Evolutionary conservation across 2,329 filamentous ascomycete species (phyloP), one percentile per base, ranked within the genome.

Genomic region (Pseudogymnoascus sp.): DNA sequence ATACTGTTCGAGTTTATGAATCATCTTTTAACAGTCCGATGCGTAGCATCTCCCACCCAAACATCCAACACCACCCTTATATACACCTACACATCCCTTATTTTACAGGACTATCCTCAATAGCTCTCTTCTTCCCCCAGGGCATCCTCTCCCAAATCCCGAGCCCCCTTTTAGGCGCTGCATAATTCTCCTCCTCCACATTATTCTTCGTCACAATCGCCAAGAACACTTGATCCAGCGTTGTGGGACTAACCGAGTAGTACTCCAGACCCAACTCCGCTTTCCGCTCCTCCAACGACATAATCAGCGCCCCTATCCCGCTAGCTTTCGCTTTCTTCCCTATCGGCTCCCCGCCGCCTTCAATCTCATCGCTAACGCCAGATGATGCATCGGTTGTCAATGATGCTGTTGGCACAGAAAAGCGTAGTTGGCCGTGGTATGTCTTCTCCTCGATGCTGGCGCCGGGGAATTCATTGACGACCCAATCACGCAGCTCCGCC

Each of bases 201-300:
- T 92, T 86, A 73, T 96, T 89, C 74, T 86, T 84, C 1, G 88
- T 87, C 0, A 96, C 91, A 72, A 97, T 95, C 26, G 83, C 83
- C 73, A 97, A 75, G 75, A 97, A 97, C 0, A 97, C 92, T 75
- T 96, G 90, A 72, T 97, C 93, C 43, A 97, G 77, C 14, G 91
- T 96, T 16, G 91, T 95, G 24, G 91, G 90, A 64, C 85, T 89
- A 67, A 96, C 91, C 60, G 89, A 91, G 75, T 93, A 97, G 74
- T 96, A 91, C 72, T 91, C 88, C 59, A 96, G 82, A 0, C 89
- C 89, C 28, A 96, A 75, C 4, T 76, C 75, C 19, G 84, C 78
- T 70, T 88, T 89, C 66, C 87, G 81, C 68, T 86, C 84, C 75
- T 97, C 93, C 1, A 96, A 78, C 41, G 88, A 71, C 12, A 88